phyloP scores from a whole-genome alignment of 257 asterid species.

The Ehretia macrophylla region DNA sequence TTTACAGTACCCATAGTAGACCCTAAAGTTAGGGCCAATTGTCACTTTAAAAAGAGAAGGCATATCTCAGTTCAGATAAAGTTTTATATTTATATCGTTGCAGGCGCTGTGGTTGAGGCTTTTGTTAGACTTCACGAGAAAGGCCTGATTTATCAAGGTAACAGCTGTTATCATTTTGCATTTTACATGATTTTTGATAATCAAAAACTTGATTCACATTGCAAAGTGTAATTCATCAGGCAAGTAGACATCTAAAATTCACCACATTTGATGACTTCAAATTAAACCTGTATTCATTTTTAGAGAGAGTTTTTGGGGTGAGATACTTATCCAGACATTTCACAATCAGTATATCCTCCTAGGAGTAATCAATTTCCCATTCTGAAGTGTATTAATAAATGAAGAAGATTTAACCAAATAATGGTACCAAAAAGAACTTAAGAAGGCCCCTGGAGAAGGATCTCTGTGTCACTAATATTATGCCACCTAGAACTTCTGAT shows the following conservation, averaged over 20 bases:
- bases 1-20: neutral
- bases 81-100: constrained; percentile 25
- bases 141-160: constrained; percentile 96
- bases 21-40: too few species aligned
- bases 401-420: too few species aligned
- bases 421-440: too few species aligned
- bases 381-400: neutral
- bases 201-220: neutral
- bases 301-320: neutral
- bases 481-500: too few species aligned
- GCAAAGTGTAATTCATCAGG: too few species aligned
- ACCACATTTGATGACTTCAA: neutral
- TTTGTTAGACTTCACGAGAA: constrained; percentile 94
- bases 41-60: too few species aligned
- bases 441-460: too few species aligned
- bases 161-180: neutral
- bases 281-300: neutral
- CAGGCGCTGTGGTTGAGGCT: constrained; percentile 96
- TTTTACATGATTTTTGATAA: neutral
- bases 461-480: too few species aligned
- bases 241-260: neutral
- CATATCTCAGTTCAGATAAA: neutral
- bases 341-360: too few species aligned
- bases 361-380: neutral
- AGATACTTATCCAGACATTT: neutral